phyloP scores from a whole-genome alignment of 306 rosid genomes.

The Quercus suber region DNA sequence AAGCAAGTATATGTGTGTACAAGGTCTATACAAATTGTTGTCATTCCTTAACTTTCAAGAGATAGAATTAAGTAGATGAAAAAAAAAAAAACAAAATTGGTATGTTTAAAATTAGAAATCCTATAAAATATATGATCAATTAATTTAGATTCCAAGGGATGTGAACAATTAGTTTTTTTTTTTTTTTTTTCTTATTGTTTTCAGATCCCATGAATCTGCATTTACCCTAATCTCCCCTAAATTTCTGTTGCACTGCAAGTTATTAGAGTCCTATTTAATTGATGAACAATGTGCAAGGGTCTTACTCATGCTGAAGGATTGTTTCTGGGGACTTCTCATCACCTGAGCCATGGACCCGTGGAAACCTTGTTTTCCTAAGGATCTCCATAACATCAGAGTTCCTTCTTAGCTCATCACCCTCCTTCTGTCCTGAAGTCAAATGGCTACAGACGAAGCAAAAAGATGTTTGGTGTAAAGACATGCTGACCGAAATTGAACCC shows the following conservation, averaged over 20 bases:
- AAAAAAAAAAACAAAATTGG: background rate
- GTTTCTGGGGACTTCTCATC: conserved; percentile 90
- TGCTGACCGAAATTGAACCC: conserved; percentile 97
- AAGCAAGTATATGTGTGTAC: background rate
- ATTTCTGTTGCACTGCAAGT: background rate
- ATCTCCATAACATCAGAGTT: conserved; percentile 96
- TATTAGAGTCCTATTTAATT: background rate
- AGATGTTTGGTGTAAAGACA: conserved; percentile 93
- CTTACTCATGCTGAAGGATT: conserved; percentile 97
- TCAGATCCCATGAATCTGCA: background rate
- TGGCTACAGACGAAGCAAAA: conserved; percentile 96
- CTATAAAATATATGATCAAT: background rate
- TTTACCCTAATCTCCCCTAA: background rate
- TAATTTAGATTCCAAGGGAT: background rate
- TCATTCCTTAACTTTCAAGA: background rate
- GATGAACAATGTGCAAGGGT: conserved; percentile 16
- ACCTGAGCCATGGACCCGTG: conserved; percentile 66
- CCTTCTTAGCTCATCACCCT: conserved; percentile 96
- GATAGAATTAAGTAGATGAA: background rate
- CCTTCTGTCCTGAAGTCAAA: conserved; percentile 95
- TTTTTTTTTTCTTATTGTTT: background rate
- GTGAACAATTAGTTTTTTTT: background rate
- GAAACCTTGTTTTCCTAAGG: conserved; percentile 92
- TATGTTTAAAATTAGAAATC: background rate
- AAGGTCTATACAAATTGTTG: background rate